Evolutionary conservation across 192 early-diverging fungal genomes (phyloP), one percentile per base, ranked within the genome.

Genomic region (Jimgerdemannia lactiflua): DNA sequence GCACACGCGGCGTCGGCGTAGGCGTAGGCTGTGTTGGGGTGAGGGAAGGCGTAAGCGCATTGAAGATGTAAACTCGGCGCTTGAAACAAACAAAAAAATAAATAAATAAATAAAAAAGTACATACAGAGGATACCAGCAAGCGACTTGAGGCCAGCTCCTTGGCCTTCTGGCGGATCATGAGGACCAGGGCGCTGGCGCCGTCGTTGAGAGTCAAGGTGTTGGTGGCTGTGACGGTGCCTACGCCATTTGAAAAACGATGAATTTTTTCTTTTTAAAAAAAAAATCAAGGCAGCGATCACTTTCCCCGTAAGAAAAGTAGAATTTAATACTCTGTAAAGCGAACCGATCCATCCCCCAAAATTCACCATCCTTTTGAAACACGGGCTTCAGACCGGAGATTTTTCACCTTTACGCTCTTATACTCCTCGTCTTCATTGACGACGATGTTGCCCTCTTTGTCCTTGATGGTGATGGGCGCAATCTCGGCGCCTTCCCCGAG

Each of bases 321-420:
- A 29, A 29, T 29, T 29, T 29, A 0, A 59, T 59, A 10, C 49
- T 59, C 49, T 59, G 8, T 59, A 6, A 10, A 59, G 14, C 49
- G 49, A 6, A 10, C 8, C 2, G 8, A 59, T 59, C 2, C 49
- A 10, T 11, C 11, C 4, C 49, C 49, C 4, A 7, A 54, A 54
- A 54, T 14, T 14, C 49, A 80, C 94, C 94, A 67, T 91, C 88
- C 85, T 96, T 97, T 75, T 92, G 89, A 85, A 99, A 99, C 8
- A 91, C 95, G 19, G 91, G 81, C 65, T 87, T 89, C 72, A 98
- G 81, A 17, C 72, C n/a, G 1, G 93, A 79, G 64, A 84, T 86
- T 97, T 99, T 77, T 94, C 95, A 95, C 95, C 72, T 95, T 92
- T 79, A 98, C 92, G 77, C 94, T 95, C 80, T 92, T 95, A 86